Conservation (phyloP, 352 stramenopile genomes). For the Elongisporangium prolatum region DNA sequence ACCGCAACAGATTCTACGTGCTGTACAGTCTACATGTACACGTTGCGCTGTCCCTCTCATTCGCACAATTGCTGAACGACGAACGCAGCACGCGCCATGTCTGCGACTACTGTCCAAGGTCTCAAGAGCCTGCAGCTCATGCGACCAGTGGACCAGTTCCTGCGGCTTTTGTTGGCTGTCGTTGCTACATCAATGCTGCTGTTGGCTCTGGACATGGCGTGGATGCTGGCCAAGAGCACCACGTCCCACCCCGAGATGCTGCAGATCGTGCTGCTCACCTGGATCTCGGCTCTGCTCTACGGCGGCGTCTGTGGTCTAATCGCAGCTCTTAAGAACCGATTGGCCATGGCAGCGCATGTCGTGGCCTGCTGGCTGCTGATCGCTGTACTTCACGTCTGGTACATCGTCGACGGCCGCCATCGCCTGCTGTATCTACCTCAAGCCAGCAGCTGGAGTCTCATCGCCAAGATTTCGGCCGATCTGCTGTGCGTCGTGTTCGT, state of each 20-base stretch:
- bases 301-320: too few species aligned
- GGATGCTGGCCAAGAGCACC: not conserved
- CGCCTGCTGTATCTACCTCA: too few species aligned
- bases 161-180: not conserved
- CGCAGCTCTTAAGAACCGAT: too few species aligned
- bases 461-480: too few species aligned
- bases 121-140: not conserved
- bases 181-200: not conserved
- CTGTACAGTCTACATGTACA: not conserved
- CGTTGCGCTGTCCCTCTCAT: not conserved
- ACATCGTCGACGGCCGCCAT: too few species aligned
- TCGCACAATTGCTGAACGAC: not conserved
- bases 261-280: not conserved
- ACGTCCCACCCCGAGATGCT: not conserved
- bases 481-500: too few species aligned
- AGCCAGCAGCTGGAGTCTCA: too few species aligned
- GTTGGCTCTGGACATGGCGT: not conserved
- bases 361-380: too few species aligned
- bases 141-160: not conserved
- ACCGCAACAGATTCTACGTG: not conserved
- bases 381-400: too few species aligned
- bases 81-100: not conserved
- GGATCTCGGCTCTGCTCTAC: too few species aligned
- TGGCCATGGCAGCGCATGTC: too few species aligned
- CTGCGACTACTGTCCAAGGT: not conserved